phyloP scores from a whole-genome alignment of 108 stramenopile species.

The Epithemia pelagica region DNA sequence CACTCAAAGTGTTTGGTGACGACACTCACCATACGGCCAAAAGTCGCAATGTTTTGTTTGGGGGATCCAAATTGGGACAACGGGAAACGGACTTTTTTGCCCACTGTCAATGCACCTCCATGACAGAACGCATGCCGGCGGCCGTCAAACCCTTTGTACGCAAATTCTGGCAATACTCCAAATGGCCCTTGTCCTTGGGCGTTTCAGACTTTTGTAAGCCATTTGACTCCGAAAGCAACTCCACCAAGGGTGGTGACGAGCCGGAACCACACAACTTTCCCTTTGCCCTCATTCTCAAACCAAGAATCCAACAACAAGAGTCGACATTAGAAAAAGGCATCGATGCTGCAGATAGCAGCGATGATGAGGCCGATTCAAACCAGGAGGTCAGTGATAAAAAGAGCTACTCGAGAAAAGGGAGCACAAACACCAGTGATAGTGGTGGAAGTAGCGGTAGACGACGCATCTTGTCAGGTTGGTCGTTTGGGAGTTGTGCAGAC shows the following conservation, averaged over 20 bases:
- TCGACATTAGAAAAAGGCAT: not conserved
- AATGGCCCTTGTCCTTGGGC: slow-evolving; percentile 20
- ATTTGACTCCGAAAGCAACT: slow-evolving; percentile 3
- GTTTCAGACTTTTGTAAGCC: slow-evolving; percentile 20
- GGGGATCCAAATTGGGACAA: slow-evolving; percentile 33
- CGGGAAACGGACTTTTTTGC: slow-evolving; percentile 26
- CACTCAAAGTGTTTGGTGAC: slow-evolving; percentile 24
- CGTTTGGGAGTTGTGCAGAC: not conserved
- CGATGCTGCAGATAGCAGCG: not conserved
- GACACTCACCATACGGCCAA: not conserved
- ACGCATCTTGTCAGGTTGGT: not conserved
- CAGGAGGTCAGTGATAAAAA: not conserved
- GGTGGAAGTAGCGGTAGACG: not conserved
- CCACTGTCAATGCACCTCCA: slow-evolving; percentile 28
- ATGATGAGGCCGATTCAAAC: not conserved
- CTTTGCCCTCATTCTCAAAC: slow-evolving; percentile 17
- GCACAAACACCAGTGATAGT: not conserved
- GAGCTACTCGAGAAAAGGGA: too few species aligned
- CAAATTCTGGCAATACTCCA: slow-evolving; percentile 18
- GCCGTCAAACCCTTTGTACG: slow-evolving; percentile 18
- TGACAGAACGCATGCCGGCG: slow-evolving; percentile 22
- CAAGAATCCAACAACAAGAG: not conserved
- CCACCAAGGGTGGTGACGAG: not conserved
- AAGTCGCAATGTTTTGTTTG: slow-evolving; percentile 27
- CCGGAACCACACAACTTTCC: slow-evolving; percentile 15